phyloP scores from a whole-genome alignment of 2,329 filamentous ascomycete genomes.

The Trichoderma arundinaceum region DNA sequence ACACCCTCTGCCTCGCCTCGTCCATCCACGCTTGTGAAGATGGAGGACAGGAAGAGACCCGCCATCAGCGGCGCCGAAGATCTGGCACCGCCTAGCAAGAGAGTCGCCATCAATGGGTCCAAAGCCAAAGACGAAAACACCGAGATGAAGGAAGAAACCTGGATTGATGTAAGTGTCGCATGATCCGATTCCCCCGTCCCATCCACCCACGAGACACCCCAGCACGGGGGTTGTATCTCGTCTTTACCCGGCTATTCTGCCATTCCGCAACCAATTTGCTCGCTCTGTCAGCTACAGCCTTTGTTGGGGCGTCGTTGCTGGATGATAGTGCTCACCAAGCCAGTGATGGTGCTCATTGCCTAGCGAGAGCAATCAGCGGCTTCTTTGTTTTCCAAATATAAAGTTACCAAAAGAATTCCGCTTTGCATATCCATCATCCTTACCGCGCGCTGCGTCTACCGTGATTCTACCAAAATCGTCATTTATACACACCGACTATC shows the following conservation, averaged over 20 bases:
- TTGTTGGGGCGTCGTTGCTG: slow-evolving; percentile 40
- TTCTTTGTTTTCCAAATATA: slow-evolving; percentile 28
- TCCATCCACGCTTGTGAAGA: slow-evolving; percentile 86
- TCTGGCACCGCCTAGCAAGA: slow-evolving; percentile 86
- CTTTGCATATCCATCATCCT: slow-evolving; percentile 28
- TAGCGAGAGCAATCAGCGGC: slow-evolving; percentile 42
- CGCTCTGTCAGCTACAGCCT: slow-evolving; percentile 36
- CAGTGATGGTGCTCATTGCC: slow-evolving; percentile 46
- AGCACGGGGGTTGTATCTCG: slow-evolving; percentile 5
- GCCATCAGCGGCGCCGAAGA: slow-evolving; percentile 81
- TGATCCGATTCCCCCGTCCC: slow-evolving; percentile 37
- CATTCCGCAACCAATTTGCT: slow-evolving; percentile 16
- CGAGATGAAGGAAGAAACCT: slow-evolving; percentile 64
- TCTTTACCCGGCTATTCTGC: neutral
- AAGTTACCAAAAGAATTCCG: slow-evolving; percentile 10
- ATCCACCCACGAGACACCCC: slow-evolving; percentile 24
- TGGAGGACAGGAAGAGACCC: slow-evolving; percentile 99
- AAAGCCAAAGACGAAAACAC: slow-evolving; percentile 61
- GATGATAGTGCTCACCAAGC: slow-evolving; percentile 46
- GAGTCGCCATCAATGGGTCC: slow-evolving; percentile 84
- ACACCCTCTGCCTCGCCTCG: slow-evolving; percentile 71
- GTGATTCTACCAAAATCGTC: slow-evolving; percentile 29
- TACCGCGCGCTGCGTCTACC: slow-evolving; percentile 30
- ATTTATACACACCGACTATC: slow-evolving; percentile 23
- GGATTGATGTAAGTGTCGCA: slow-evolving; percentile 68